Evolutionary conservation across 2,329 filamentous ascomycete genomes (phyloP), one percentile per base, ranked within the genome.

Genomic region (Epichloe festucae): DNA sequence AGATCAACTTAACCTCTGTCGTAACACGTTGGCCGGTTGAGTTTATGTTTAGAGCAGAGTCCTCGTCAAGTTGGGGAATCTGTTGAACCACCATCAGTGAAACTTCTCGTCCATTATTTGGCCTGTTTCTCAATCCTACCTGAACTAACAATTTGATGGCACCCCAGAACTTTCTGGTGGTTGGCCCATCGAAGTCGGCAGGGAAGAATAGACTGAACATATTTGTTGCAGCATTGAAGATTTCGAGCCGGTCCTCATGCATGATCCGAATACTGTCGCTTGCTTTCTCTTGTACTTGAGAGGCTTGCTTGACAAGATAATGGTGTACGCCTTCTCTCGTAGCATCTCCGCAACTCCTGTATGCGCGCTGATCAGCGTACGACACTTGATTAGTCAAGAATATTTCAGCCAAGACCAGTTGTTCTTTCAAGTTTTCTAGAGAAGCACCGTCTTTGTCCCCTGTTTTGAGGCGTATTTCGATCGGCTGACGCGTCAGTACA

Each of bases 131-230:
- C 2, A n/a, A 11, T 51, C 61, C 57, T 57, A 69, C 67, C 38
- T 52, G 43, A 4, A 69, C 53, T 5, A 67, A 23, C 2, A 49
- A 53, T 51, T 59, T 59, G 0, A 71, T 40, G n/a, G 71, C 67
- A 2, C 70, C 73, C 73, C 72, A 75, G 50, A 66, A 74, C 50
- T 71, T 73, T 5, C 54, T 53, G 1, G 63, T 62, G 3, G 70
- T 74, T 0, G 70, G 65, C 0, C 65, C 66, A 8, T 66, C 57
- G 21, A 66, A 65, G 1, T 59, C 52, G 0, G 56, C 39, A 0
- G 73, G 71, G 7, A 75, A 59, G 52, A 74, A 76, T 39, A 74
- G 67, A 7, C 60, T 59, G 53, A 72, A 73, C 1, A 73, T 36
- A 2, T 60, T 53, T 38, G 73, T 67, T 2, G 67, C 66, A 34